phyloP scores from a whole-genome alignment of 2,329 filamentous ascomycete genomes.

The Bimuria novae-zelandiae region DNA sequence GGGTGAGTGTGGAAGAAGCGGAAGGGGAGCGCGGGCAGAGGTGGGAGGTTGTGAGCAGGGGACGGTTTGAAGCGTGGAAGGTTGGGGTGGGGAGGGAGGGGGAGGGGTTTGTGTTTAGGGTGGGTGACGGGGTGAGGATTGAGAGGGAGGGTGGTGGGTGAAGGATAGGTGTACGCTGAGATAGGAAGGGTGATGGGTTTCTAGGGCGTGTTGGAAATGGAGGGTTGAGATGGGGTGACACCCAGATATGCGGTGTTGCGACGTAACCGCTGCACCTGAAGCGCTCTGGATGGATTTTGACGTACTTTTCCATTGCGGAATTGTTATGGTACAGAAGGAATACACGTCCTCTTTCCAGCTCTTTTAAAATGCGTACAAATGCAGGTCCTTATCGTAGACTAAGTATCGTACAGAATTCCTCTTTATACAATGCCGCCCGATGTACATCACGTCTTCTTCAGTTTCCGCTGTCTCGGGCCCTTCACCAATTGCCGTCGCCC shows the following conservation, averaged over 20 bases:
- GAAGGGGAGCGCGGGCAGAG: slow-evolving; percentile 39
- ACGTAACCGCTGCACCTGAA: no score
- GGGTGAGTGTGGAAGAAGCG: slow-evolving; percentile 46
- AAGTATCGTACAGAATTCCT: slow-evolving; percentile 1
- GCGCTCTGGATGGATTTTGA: no score
- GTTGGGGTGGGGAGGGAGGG: slow-evolving; percentile 21
- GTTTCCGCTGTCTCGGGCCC: no score
- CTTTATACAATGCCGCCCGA: not conserved
- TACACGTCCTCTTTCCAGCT: not conserved
- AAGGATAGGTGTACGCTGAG: not conserved
- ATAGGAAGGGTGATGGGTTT: not conserved
- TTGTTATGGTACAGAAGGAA: slow-evolving; percentile 8
- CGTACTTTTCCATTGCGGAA: no score
- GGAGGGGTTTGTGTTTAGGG: slow-evolving; percentile 35
- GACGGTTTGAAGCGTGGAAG: slow-evolving; percentile 42
- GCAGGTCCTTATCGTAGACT: not conserved
- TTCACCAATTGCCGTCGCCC: no score
- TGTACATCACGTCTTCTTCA: not conserved
- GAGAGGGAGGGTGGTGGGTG: not conserved
- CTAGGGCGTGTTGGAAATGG: not conserved
- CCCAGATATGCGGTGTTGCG: not conserved
- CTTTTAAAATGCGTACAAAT: slow-evolving; percentile 1
- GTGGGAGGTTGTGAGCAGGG: slow-evolving; percentile 43
- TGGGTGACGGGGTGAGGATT: slow-evolving; percentile 14
- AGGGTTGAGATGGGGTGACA: not conserved